Conservation (phyloP, 2,329 filamentous ascomycete genomes). For the Emmonsiellopsis sp. region DNA sequence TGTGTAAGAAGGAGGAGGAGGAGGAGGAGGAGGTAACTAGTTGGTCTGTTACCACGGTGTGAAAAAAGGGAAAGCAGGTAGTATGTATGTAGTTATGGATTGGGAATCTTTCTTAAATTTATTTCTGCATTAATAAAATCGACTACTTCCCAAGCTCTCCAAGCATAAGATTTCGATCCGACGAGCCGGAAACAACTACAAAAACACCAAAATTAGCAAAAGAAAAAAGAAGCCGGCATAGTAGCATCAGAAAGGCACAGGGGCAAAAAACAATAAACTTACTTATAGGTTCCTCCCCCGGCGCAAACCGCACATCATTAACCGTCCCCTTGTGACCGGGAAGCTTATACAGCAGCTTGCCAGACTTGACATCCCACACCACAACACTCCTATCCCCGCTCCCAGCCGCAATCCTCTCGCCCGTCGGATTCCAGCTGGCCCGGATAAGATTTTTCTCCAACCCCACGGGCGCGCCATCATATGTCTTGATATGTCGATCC, state of each 20-base stretch:
- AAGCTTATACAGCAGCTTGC: conserved; percentile 86
- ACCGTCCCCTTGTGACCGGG: conserved; percentile 92
- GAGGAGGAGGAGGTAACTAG: not conserved
- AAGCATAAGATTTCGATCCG: conserved; percentile 75
- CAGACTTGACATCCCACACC: conserved; percentile 81
- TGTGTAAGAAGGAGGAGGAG: no score
- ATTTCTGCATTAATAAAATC: no score
- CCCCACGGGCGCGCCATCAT: conserved; percentile 81
- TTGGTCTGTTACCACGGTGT: not conserved
- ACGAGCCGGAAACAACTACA: conserved; percentile 76
- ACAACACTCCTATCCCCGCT: conserved; percentile 85
- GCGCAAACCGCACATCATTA: conserved; percentile 87
- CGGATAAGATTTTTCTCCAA: conserved; percentile 86
- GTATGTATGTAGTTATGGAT: no score
- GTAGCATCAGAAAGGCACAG: conserved; percentile 12
- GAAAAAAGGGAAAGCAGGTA: not conserved
- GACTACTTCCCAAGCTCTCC: conserved; percentile 64
- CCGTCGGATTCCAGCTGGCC: conserved; percentile 80
- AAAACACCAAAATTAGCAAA: not conserved
- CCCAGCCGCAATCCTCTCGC: conserved; percentile 79
- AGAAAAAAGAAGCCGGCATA: conserved; percentile 1
- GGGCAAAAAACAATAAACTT: conserved; percentile 36
- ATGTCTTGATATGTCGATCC: conserved; percentile 74
- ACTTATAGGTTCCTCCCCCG: conserved; percentile 77
- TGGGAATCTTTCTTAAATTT: no score